phyloP scores from a whole-genome alignment of 176 grass and related monocot species.

The Areca catechu region DNA sequence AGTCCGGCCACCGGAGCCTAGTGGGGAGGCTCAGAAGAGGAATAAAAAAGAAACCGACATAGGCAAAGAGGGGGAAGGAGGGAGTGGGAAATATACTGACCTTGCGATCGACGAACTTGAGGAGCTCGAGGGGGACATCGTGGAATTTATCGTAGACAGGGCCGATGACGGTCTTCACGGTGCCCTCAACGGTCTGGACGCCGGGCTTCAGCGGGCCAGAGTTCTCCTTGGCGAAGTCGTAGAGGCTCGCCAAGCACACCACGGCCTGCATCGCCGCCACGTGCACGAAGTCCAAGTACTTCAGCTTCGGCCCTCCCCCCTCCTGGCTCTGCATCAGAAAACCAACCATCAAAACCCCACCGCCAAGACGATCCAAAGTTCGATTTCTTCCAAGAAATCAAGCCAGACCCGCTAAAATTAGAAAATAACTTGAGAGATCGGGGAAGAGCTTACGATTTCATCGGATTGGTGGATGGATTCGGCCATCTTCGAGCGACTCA shows the following conservation, averaged over 20 bases:
- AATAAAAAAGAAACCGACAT: too few relatives aligned
- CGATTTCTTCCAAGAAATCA: neutral
- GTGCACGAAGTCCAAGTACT: slow-evolving; percentile 56
- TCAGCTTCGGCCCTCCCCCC: slow-evolving; percentile 30
- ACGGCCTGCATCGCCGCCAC: slow-evolving; percentile 34
- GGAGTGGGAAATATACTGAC: slow-evolving; percentile 5
- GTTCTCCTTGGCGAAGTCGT: slow-evolving; percentile 72
- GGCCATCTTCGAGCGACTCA: slow-evolving; percentile 27
- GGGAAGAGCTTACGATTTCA: slow-evolving; percentile 10
- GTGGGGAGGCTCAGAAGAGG: too few relatives aligned
- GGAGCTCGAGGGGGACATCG: slow-evolving; percentile 45
- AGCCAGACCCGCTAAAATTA: neutral
- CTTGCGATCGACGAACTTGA: slow-evolving; percentile 75
- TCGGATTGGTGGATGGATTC: slow-evolving; percentile 27
- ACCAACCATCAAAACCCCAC: too few relatives aligned
- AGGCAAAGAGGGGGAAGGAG: neutral
- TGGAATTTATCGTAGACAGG: slow-evolving; percentile 45
- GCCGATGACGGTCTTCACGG: slow-evolving; percentile 37
- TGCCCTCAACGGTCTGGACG: slow-evolving; percentile 54
- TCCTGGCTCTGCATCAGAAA: slow-evolving; percentile 13
- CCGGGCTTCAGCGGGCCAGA: slow-evolving; percentile 54
- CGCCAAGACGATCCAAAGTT: neutral
- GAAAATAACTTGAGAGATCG: neutral
- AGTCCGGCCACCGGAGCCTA: too few relatives aligned
- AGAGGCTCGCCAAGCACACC: slow-evolving; percentile 38